Evolutionary conservation across 345 rosid species (phyloP).

Genomic region (Ceriops decandra): DNA sequence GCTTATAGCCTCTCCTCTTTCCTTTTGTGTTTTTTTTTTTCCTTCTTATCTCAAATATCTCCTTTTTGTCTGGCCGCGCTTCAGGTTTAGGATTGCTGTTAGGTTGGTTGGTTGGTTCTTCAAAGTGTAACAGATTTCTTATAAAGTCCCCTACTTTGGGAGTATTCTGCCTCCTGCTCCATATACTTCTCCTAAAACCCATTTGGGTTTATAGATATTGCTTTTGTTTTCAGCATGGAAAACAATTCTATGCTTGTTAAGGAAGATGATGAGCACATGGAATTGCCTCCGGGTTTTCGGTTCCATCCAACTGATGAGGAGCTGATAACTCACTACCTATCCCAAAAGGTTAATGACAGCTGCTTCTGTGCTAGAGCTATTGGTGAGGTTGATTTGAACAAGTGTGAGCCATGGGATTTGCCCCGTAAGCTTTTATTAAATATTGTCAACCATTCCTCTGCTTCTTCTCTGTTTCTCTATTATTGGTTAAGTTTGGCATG

Average conservation of each 20-base stretch:
- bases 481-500: not conserved
- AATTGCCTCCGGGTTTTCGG: constrained; percentile 59
- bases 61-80: not conserved
- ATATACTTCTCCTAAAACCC: not conserved
- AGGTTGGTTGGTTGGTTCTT: not conserved
- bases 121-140: not conserved
- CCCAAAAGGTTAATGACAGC: constrained; percentile 38
- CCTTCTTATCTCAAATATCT: not conserved
- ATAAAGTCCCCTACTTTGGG: not conserved
- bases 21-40: not conserved
- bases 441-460: not conserved
- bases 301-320: constrained; percentile 66
- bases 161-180: not conserved
- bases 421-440: constrained; percentile 35
- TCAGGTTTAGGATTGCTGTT: not conserved
- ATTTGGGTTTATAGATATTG: not conserved
- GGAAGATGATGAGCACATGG: constrained; percentile 30
- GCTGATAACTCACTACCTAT: constrained; percentile 51
- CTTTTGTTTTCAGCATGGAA: constrained; percentile 28
- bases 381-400: constrained; percentile 65
- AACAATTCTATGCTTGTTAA: constrained; percentile 10
- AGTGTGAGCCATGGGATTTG: constrained; percentile 69
- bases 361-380: constrained; percentile 46
- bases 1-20: too few species aligned
- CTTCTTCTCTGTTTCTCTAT: not conserved